Conservation (phyloP, 2,329 filamentous ascomycete genomes). For the Botrytis byssoidea region DNA sequence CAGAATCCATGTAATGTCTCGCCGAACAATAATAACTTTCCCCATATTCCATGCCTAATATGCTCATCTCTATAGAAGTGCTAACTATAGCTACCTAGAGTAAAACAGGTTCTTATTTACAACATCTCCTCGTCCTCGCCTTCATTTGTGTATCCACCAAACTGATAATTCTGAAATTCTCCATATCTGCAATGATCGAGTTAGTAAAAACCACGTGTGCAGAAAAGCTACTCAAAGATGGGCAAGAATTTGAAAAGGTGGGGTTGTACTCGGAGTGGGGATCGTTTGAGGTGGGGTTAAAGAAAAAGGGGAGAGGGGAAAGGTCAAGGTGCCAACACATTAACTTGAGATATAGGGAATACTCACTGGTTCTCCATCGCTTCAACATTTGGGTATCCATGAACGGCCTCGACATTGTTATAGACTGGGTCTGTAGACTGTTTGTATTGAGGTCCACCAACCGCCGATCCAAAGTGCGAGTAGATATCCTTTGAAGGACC, state of each 20-base stretch:
- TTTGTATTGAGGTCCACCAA: constrained; percentile 47
- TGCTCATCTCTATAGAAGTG: constrained; percentile 27
- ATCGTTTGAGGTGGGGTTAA: constrained; percentile 10
- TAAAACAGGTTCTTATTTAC: constrained; percentile 35
- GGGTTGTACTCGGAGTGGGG: constrained; percentile 7
- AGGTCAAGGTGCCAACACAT: not conserved
- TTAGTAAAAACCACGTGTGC: constrained; percentile 6
- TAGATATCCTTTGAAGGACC: constrained; percentile 45
- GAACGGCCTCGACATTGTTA: constrained; percentile 33
- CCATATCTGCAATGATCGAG: constrained; percentile 26
- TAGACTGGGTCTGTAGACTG: constrained; percentile 70
- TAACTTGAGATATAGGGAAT: not conserved
- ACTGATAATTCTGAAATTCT: constrained; percentile 30
- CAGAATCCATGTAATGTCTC: constrained; percentile 2
- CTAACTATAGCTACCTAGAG: constrained; percentile 30
- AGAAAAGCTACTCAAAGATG: not conserved
- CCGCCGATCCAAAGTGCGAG: constrained; percentile 45
- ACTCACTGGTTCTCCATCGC: constrained; percentile 37
- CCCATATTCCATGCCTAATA: constrained; percentile 15
- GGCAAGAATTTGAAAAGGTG: not conserved
- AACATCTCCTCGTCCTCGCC: constrained; percentile 40
- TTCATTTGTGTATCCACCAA: constrained; percentile 29
- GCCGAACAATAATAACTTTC: constrained; percentile 18
- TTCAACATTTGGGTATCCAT: constrained; percentile 33
- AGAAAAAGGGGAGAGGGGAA: not conserved